Percentiles rank a stretch among this genome's conserved stretches.
These are phyloP conservation scores for Jacaranda mimosifolia DNA, from an alignment of 257 asterid genomes.

Conservation along the genomic window DNA sequence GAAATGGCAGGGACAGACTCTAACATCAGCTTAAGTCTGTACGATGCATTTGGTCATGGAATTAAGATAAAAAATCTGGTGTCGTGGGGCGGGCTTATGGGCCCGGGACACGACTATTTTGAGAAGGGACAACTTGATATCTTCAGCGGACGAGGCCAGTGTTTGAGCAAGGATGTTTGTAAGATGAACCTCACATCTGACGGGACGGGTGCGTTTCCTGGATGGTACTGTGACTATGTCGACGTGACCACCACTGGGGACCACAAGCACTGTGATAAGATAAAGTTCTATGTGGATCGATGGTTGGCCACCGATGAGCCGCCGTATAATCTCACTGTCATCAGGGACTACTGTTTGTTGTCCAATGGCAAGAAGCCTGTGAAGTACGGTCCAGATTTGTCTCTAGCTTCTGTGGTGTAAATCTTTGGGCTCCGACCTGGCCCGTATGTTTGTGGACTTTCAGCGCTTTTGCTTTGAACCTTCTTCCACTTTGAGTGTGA, in stretches of 20 bases:
- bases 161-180: constrained; percentile 65
- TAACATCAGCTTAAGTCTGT: constrained; percentile 54
- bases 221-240: constrained; percentile 79
- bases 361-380: neutral
- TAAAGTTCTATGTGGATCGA: constrained; percentile 67
- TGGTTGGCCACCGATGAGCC: constrained; percentile 88
- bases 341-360: constrained; percentile 52
- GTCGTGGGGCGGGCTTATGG: constrained; percentile 85
- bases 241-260: constrained; percentile 74
- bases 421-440: neutral
- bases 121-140: constrained; percentile 81
- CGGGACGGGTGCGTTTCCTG: constrained; percentile 71
- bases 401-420: constrained; percentile 36
- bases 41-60: constrained; percentile 54
- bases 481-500: no score
- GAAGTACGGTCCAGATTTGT: constrained; percentile 30
- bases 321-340: constrained; percentile 66
- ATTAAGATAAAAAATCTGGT: constrained; percentile 62
- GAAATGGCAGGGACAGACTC: constrained; percentile 77
- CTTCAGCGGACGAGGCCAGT: constrained; percentile 84
- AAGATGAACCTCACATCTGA: constrained; percentile 79
- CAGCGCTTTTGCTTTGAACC: no score
- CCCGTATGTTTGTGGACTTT: neutral
- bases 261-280: constrained; percentile 57
- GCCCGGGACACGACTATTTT: constrained; percentile 64